phyloP scores from a whole-genome alignment of 257 asterid species.

The Coffea eugenioides region DNA sequence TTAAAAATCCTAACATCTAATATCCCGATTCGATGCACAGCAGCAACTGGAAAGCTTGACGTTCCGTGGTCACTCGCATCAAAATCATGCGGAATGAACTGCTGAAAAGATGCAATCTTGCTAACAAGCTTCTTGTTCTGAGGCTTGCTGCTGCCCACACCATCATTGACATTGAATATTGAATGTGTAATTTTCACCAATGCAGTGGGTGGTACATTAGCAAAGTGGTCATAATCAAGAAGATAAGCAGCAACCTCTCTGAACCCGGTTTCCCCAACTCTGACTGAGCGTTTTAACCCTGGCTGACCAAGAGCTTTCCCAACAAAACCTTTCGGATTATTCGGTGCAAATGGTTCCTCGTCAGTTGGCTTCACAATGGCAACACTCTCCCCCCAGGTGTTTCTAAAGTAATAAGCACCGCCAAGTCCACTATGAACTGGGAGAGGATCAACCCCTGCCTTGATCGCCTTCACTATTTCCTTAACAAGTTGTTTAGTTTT shows the following conservation, averaged over 20 bases:
- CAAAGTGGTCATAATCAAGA: constrained; percentile 79
- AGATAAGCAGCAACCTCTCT: constrained; percentile 97
- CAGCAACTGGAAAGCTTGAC: constrained; percentile 84
- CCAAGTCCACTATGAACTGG: constrained; percentile 90
- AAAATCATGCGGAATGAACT: constrained; percentile 76
- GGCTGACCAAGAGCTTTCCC: constrained; percentile 98
- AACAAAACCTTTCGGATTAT: constrained; percentile 93
- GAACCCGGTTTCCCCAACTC: constrained; percentile 95
- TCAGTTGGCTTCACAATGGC: constrained; percentile 98
- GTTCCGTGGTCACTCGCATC: constrained; percentile 99
- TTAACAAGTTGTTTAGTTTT: constrained; percentile 65
- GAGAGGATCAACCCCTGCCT: constrained; percentile 78
- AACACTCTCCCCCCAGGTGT: constrained; percentile 76
- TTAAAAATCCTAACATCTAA: constrained; percentile 90
- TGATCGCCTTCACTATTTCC: constrained; percentile 78
- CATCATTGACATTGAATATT: constrained; percentile 79
- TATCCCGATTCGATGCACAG: constrained; percentile 94
- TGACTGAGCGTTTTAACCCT: constrained; percentile 77
- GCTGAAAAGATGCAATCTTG: constrained; percentile 92
- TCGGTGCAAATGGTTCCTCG: constrained; percentile 96
- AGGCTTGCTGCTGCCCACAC: constrained; percentile 67
- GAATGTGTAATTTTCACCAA: constrained; percentile 88
- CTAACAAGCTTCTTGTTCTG: constrained; percentile 61
- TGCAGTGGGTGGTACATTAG: constrained; percentile 93
- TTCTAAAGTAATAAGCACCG: constrained; percentile 87